A percentile compares a stretch with the other conserved stretches of the same genome.
Evolutionary conservation across 768 basidiomycete genomes (phyloP).

Genomic region (Pleurotus djamor): DNA sequence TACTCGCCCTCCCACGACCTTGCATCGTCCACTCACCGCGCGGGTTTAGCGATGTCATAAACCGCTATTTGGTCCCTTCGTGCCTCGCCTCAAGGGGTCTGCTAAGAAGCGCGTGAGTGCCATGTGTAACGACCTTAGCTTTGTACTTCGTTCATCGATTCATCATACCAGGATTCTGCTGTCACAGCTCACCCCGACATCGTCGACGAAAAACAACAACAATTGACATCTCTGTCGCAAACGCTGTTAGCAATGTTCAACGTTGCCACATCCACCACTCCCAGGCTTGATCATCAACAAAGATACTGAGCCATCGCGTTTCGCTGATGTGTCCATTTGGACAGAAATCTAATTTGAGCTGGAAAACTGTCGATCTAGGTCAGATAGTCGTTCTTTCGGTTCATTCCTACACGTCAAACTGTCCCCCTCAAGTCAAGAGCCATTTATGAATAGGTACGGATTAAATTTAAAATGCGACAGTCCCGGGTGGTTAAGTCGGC

Average conservation of each 20-base stretch:
- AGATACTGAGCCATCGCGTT: neutral
- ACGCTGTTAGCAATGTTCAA: neutral
- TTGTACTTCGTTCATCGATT: neutral
- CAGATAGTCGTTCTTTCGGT: neutral
- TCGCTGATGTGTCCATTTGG: neutral
- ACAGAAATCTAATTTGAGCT: neutral
- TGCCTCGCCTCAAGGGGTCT: constrained; percentile 2
- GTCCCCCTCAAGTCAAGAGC: neutral
- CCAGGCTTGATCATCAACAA: no score
- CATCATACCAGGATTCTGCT: neutral
- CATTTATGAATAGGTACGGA: neutral
- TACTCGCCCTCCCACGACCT: constrained; percentile 1
- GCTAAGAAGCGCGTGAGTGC: constrained; percentile 4
- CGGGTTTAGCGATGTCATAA: constrained; percentile 7
- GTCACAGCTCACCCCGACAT: neutral
- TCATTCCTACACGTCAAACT: neutral
- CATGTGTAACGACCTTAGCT: neutral
- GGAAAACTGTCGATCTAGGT: neutral
- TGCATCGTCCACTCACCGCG: neutral
- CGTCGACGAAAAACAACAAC: neutral
- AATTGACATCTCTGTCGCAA: neutral
- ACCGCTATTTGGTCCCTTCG: constrained; percentile 1
- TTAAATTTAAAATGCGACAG: neutral
- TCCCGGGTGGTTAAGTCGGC: constrained; percentile 2
- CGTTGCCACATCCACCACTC: neutral